phyloP scores from a whole-genome alignment of 371 early-diverging fungal species.

The Mortierella sp. region DNA sequence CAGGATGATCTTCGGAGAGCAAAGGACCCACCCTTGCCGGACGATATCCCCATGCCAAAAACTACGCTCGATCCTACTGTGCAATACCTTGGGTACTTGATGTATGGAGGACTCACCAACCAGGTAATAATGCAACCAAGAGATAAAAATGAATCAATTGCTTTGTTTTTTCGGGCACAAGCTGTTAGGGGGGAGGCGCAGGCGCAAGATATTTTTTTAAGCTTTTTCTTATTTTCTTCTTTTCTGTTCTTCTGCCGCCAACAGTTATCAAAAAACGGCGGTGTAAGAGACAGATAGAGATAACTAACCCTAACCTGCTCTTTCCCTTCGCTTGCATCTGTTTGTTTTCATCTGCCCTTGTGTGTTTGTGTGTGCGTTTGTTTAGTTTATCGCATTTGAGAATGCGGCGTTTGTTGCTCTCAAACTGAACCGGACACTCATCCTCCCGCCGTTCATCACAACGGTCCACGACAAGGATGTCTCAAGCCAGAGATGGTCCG shows the following conservation, averaged over 20 bases:
- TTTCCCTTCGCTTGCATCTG: neutral
- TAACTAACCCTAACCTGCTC: neutral
- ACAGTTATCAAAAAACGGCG: no score
- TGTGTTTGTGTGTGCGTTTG: neutral
- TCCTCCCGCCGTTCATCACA: slow-evolving; percentile 46
- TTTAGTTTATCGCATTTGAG: slow-evolving; percentile 32
- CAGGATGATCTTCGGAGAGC: neutral
- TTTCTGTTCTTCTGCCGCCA: neutral
- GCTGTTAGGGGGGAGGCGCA: no score
- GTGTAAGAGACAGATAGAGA: no score
- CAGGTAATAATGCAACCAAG: no score
- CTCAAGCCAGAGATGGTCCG: slow-evolving; percentile 48
- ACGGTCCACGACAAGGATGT: slow-evolving; percentile 38
- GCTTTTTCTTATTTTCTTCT: neutral
- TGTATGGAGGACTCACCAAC: slow-evolving; percentile 48
- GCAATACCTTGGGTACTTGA: slow-evolving; percentile 32
- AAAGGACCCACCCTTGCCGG: neutral
- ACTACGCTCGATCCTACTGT: slow-evolving; percentile 17
- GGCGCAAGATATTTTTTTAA: neutral
- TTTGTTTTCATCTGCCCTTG: neutral
- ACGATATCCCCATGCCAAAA: slow-evolving; percentile 15
- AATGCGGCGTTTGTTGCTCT: slow-evolving; percentile 23
- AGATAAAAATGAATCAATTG: no score
- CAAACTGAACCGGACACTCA: slow-evolving; percentile 39
- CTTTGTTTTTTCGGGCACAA: neutral